These are phyloP conservation scores for Nicotiana undulata DNA, from an alignment of 257 asterid species.

Conservation along the genomic window DNA sequence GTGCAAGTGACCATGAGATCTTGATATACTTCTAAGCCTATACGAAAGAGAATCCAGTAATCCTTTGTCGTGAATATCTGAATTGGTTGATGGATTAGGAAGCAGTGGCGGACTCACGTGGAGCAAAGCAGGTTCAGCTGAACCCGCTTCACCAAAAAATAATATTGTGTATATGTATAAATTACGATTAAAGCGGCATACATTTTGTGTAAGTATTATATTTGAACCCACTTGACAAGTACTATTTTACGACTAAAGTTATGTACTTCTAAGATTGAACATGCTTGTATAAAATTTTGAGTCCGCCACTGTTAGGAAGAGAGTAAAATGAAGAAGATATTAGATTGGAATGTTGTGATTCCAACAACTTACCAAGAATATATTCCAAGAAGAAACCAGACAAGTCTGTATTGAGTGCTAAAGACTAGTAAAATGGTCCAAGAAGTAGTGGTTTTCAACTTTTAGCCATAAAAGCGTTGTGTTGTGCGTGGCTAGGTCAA, in stretches of 20 bases:
- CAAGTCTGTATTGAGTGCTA: neutral
- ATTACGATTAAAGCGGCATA: no score
- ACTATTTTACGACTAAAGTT: no score
- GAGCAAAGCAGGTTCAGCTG: no score
- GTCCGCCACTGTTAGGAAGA: no score
- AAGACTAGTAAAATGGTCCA: slow-evolving; percentile 5
- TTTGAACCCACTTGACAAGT: no score
- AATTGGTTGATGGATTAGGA: neutral
- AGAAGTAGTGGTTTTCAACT: neutral
- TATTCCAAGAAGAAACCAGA: neutral
- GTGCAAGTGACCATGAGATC: neutral
- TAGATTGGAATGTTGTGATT: slow-evolving; percentile 3
- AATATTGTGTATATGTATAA: no score
- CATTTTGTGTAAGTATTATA: no score
- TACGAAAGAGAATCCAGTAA: neutral
- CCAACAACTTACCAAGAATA: neutral
- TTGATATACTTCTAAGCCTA: no score
- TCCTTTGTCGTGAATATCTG: neutral
- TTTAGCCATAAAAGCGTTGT: neutral
- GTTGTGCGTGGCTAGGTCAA: neutral
- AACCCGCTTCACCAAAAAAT: no score
- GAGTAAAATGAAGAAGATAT: neutral
- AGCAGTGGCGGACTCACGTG: no score
- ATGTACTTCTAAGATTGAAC: no score
- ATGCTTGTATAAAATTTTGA: no score